These are phyloP conservation scores for Oryza meyeriana DNA, from an alignment of 176 grass and related monocot species.

Conservation along the genomic window DNA sequence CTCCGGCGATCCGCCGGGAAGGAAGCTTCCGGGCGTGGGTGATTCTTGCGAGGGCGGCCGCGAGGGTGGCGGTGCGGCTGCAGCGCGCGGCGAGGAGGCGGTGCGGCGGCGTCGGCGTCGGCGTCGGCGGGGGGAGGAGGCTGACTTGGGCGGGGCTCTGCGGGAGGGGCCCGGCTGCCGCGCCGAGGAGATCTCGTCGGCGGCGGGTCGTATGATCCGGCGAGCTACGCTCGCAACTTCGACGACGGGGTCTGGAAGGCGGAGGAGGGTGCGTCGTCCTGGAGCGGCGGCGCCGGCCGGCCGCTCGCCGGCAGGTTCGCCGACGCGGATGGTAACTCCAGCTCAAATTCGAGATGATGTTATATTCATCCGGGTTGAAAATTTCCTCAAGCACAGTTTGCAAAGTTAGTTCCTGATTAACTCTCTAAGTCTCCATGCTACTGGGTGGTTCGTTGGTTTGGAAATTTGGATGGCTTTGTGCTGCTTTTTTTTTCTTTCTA, in stretches of 20 bases:
- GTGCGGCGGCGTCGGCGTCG: neutral
- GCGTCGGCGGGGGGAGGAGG: neutral
- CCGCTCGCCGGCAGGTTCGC: conserved; percentile 1
- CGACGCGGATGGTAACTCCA: neutral
- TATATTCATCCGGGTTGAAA: neutral
- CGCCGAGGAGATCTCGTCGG: neutral
- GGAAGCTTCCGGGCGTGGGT: conserved; percentile 8
- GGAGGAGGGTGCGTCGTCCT: conserved; percentile 37
- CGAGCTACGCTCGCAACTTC: conserved; percentile 56
- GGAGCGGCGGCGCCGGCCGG: conserved; percentile 21
- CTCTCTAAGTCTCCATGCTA: neutral
- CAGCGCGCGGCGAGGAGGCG: conserved; percentile 24
- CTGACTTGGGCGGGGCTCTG: conserved; percentile 33
- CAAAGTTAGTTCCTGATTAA: neutral
- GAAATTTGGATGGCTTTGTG: neutral
- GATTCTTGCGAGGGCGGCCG: conserved; percentile 26
- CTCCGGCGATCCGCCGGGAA: neutral
- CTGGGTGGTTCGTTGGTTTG: neutral
- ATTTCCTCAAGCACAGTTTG: neutral
- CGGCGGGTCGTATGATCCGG: conserved; percentile 29
- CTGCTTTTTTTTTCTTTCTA: neutral
- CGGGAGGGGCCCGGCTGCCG: neutral
- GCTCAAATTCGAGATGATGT: neutral
- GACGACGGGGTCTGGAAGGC: conserved; percentile 65
- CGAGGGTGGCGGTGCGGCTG: conserved; percentile 5